phyloP scores from a whole-genome alignment of 306 rosid species.

The Luffa acutangula region DNA sequence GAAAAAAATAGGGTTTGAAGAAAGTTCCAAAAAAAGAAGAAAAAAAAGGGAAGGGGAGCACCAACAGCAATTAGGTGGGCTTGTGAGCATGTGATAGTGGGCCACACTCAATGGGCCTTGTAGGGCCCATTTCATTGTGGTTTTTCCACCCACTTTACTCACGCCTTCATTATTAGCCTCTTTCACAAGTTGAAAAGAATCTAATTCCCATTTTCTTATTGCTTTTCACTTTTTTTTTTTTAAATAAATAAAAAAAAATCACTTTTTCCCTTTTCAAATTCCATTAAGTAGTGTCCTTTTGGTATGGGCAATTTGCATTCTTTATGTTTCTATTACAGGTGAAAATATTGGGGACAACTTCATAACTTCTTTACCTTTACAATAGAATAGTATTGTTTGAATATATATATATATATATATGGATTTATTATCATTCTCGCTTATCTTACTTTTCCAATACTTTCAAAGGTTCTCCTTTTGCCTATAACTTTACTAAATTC shows the following conservation, averaged over 20 bases:
- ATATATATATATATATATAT: too few species aligned
- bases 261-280: background rate
- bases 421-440: too few species aligned
- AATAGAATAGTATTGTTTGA: background rate
- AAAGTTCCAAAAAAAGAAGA: background rate
- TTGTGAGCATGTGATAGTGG: background rate
- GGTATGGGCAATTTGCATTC: background rate
- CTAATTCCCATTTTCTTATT: background rate
- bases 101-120: background rate
- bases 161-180: background rate
- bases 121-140: background rate
- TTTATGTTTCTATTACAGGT: background rate
- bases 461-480: too few species aligned
- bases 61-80: slow-evolving; percentile 3
- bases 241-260: background rate
- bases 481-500: too few species aligned
- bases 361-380: background rate
- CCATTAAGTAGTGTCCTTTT: background rate
- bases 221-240: background rate
- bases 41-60: background rate
- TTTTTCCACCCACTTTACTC: slow-evolving; percentile 6
- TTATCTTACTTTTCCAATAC: too few species aligned
- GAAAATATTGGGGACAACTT: background rate
- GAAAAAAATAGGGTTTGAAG: background rate
- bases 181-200: background rate